These are phyloP conservation scores for Diversispora epigaea DNA, from an alignment of 192 early-diverging fungal species.

Conservation along the genomic window DNA sequence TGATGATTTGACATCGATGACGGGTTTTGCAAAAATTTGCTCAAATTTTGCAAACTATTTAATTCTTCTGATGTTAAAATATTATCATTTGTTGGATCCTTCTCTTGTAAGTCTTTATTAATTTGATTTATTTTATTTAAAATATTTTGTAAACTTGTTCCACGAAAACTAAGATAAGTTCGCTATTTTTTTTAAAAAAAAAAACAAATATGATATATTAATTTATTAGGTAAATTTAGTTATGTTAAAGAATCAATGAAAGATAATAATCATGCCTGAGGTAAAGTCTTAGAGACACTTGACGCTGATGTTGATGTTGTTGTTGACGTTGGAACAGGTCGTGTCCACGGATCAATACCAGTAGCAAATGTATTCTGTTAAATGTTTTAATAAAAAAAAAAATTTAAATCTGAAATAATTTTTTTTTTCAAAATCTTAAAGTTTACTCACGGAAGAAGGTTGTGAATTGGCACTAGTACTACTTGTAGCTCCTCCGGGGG, in stretches of 20 bases:
- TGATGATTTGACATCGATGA: conserved; percentile 20
- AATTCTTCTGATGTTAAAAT: conserved; percentile 32
- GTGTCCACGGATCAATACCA: conserved; percentile 24
- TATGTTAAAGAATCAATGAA: not conserved
- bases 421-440: conserved; percentile 32
- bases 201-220: not conserved
- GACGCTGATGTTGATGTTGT: conserved; percentile 28
- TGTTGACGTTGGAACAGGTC: conserved; percentile 39
- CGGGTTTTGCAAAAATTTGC: conserved; percentile 44
- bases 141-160: conserved; percentile 70
- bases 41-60: conserved; percentile 35
- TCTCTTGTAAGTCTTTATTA: conserved; percentile 53
- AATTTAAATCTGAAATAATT: conserved; percentile 22
- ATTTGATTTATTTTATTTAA: conserved; percentile 73
- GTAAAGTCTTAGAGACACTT: conserved; percentile 29
- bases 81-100: conserved; percentile 3
- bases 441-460: conserved; percentile 6
- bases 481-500: conserved; percentile 41
- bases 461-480: too few relatives aligned
- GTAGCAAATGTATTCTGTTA: conserved; percentile 28
- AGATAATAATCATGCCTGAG: conserved; percentile 18
- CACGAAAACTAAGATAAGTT: conserved; percentile 62
- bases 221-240: not conserved
- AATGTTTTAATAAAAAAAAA: too few relatives aligned
- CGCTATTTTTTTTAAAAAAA: conserved; percentile 33